Conservation (phyloP, 208 protist species). For the Herpetomonas tarakana region DNA sequence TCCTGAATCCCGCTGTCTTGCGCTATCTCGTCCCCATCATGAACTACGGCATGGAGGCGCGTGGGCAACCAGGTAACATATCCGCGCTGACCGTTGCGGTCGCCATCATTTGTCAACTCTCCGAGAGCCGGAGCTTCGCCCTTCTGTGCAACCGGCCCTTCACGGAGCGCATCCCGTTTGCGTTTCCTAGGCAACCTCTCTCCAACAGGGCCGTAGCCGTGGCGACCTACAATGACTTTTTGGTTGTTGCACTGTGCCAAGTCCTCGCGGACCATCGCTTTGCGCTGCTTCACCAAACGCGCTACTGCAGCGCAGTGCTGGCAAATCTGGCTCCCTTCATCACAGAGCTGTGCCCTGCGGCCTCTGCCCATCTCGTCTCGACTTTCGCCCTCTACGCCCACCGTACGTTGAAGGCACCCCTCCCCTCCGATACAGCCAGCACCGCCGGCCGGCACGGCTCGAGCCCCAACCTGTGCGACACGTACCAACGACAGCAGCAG, state of each 20-base stretch:
- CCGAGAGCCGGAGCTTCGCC: constrained; percentile 66
- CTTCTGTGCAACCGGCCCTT: constrained; percentile 77
- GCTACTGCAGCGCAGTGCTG: constrained; percentile 71
- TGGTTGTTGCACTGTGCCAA: constrained; percentile 68
- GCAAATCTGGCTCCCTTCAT: constrained; percentile 88
- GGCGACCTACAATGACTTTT: constrained; percentile 74
- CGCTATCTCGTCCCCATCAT: constrained; percentile 73
- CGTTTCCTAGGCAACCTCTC: constrained; percentile 29
- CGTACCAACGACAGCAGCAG: neutral
- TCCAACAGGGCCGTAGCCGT: neutral
- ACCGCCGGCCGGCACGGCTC: neutral
- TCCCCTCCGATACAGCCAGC: neutral
- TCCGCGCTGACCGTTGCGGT: constrained; percentile 74
- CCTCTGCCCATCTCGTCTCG: constrained; percentile 47
- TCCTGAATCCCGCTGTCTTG: constrained; percentile 29
- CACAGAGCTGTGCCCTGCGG: constrained; percentile 30
- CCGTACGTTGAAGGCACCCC: constrained; percentile 22
- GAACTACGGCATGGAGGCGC: constrained; percentile 68
- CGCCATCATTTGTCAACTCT: constrained; percentile 79
- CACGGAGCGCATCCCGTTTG: constrained; percentile 51
- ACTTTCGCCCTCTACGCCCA: constrained; percentile 46
- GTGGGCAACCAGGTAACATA: constrained; percentile 27
- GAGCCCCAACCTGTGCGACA: neutral
- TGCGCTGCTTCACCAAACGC: constrained; percentile 39
- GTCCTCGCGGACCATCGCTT: constrained; percentile 52